Percentiles rank a stretch among this genome's conserved stretches.
phyloP scores from a whole-genome alignment of 169 alveolate species.

The Eimeria brunetti region DNA sequence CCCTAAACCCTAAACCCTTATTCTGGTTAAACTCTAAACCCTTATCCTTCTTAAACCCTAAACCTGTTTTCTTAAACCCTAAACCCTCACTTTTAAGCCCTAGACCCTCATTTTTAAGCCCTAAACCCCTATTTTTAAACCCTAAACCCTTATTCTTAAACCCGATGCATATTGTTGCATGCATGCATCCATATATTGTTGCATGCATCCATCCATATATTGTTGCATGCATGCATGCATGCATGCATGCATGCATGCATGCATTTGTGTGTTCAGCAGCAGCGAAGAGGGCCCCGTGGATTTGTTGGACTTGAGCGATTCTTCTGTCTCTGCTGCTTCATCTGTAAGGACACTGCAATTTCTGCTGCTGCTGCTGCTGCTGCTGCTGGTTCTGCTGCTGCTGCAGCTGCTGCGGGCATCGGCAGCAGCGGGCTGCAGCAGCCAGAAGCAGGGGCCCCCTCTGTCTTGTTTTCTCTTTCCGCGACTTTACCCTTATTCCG shows the following conservation, averaged over 20 bases:
- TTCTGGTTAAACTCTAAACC: constrained; percentile 8
- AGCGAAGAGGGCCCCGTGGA: constrained; percentile 38
- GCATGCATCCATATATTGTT: not conserved
- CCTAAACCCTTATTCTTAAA: not conserved
- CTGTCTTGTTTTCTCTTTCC: not conserved
- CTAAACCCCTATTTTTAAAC: not conserved
- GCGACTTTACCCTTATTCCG: not conserved
- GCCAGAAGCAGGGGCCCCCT: too few species aligned
- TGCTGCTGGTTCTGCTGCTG: not conserved
- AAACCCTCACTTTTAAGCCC: not conserved
- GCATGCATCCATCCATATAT: too few species aligned
- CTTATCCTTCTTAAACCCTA: too few species aligned
- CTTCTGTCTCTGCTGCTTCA: not conserved
- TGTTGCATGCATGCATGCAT: not conserved
- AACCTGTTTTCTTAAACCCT: not conserved
- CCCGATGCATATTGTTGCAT: not conserved
- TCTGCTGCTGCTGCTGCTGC: not conserved
- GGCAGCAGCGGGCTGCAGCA: not conserved
- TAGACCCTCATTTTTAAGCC: not conserved
- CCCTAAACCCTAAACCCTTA: not conserved
- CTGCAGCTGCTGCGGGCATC: constrained; percentile 78
- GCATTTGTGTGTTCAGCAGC: not conserved
- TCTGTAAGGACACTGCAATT: not conserved
- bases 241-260: not conserved
- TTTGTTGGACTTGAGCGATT: constrained; percentile 34